A percentile compares a stretch with the other conserved stretches of the same genome.
phyloP scores from a whole-genome alignment of 495 filamentous ascomycete species.

The Penicillium lividum region DNA sequence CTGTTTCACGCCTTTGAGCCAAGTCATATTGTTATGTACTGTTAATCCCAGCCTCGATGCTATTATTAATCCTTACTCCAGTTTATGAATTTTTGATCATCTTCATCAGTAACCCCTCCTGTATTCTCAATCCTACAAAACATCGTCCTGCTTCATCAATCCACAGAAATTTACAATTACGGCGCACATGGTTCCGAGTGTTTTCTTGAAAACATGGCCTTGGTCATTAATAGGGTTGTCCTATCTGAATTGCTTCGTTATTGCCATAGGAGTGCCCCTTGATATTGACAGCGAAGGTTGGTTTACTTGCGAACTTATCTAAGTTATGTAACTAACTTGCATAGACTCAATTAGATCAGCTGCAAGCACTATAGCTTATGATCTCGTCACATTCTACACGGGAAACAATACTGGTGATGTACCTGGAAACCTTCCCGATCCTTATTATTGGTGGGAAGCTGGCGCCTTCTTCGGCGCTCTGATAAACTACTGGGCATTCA shows the following conservation, averaged over 20 bases:
- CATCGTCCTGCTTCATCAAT: too few relatives aligned
- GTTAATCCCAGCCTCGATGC: not conserved
- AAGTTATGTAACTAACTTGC: not conserved
- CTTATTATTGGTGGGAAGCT: conserved; percentile 79
- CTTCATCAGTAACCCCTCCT: not conserved
- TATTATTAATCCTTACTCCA: not conserved
- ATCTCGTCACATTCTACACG: conserved; percentile 59
- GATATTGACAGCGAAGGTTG: conserved; percentile 12
- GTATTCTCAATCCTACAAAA: not conserved
- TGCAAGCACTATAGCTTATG: conserved; percentile 39
- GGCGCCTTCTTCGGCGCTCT: conserved; percentile 71
- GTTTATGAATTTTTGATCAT: not conserved
- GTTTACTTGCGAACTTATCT: not conserved
- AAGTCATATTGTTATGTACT: not conserved
- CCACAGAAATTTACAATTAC: not conserved
- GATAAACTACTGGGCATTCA: conserved; percentile 79
- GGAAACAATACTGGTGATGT: conserved; percentile 66
- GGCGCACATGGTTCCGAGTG: not conserved
- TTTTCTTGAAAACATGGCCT: not conserved
- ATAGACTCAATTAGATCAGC: conserved; percentile 49
- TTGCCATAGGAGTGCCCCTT: conserved; percentile 5
- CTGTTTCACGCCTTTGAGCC: not conserved
- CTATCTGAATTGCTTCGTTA: not conserved
- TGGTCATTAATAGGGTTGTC: conserved; percentile 6
- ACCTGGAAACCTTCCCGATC: conserved; percentile 67